Evolutionary conservation across 371 early-diverging fungal genomes (phyloP), one percentile per base, ranked within the genome.

Genomic region (Capillidium heterosporum): DNA sequence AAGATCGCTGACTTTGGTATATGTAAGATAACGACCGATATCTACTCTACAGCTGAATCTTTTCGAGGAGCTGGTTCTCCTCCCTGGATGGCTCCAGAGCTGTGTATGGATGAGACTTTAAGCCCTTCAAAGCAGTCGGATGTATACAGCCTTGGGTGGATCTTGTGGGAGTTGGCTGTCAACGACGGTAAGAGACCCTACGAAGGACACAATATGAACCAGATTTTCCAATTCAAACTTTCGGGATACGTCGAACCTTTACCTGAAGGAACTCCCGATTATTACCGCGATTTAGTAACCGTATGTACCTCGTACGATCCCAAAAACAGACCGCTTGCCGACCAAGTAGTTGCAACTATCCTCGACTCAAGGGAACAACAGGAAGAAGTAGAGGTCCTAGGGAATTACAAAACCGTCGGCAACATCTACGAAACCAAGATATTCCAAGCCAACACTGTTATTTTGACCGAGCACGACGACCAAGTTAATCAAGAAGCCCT

Each of bases 1-100:
- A 51, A 51, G 28, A 51, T 51, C 17, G 52, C 52, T 26, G 52
- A 51, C 21, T 51, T 51, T 51, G 52, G 52, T 17, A 51, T 51
- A 15, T 51, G 52, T 51, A 51, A 51, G 24, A 32, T 51, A 10
- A 32, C 32, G 2, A 32, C 10, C 13, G 52, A 51, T 10, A 32
- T 21, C 4, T 32, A 39, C 11, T 13, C 32, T 11, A 51, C 52
- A 11, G 32, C 15, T 32, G 52, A 32, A 21, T 32, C 52, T 10
- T 51, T 51, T 35, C 3, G 31, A 8, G 52, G 52, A 4, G 52
- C 52, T 15, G 52, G 52, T 8, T 51, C 52, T 15, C 52, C 52
- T 4, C 31, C 32, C 32, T 51, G 52, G 52, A 51, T 51, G 52
- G 52, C 52, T 17, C 52, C 52, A 21, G 52, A 51, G 32, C 15